Evolutionary conservation across 2,329 filamentous ascomycete genomes (phyloP), one percentile per base, ranked within the genome.

Genomic region (Trichoderma sp.): DNA sequence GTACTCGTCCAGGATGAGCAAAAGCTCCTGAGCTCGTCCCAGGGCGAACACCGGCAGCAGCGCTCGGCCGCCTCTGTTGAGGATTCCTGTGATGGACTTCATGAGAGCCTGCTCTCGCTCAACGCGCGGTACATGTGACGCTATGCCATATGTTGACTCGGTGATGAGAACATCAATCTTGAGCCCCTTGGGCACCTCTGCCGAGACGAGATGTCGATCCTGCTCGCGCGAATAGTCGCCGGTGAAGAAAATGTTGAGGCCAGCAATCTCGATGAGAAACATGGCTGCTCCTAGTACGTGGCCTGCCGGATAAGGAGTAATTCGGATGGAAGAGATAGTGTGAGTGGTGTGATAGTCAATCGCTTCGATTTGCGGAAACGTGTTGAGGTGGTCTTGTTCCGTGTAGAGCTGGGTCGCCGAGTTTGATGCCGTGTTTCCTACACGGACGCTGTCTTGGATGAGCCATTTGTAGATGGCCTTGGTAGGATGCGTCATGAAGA

Each of bases 381-480:
- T 98, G 72, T 93, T 94, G 33, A 97, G 86, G 80, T 98, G 94
- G 77, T 99, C 96, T 74, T 95, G 91, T 81, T 99, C 96, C 1
- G 93, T 97, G 79, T 97, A 99, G 57, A 98, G 85, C 85, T 96
- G 86, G 76, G 92, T 85, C 0, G 84, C 85, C 66, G 85, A 82
- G 72, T 88, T 87, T 11, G 87, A 88, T 2, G 88, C 89, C 5
- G 87, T 89, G 76, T 89, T 92, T 78, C 91, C 91, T 35, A 99
- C 94, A 70, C 96, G 91, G 56, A 99, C 93, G 73, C 94, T 97
- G 81, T 99, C 96, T 80, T 97, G 94, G 72, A 98, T 97, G 63
- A 98, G 89, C 95, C 96, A 98, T 82, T 98, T 98, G 87, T 99
- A 99, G 79, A 99, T 99, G 75, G 96, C 96, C 81, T 99, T 98